Conservation (phyloP, 2,329 filamentous ascomycete genomes). For the Arthrobotrys pseudoclavata region DNA sequence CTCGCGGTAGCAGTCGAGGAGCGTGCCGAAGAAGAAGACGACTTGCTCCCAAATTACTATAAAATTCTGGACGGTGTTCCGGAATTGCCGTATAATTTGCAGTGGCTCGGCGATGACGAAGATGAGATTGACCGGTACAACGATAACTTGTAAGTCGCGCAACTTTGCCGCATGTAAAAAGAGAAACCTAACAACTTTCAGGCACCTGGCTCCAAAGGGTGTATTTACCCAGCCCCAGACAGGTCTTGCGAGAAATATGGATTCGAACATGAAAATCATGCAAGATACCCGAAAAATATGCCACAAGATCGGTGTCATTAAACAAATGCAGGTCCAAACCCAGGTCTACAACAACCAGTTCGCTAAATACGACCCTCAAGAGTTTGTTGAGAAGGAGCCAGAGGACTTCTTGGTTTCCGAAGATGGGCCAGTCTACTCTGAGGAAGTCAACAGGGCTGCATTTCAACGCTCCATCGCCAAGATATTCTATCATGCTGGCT, state of each 20-base stretch:
- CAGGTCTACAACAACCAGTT: conserved; percentile 99
- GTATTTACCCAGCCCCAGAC: conserved; percentile 82
- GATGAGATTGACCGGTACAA: conserved; percentile 90
- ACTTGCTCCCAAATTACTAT: conserved; percentile 92
- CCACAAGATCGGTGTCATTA: conserved; percentile 96
- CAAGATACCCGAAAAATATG: conserved; percentile 96
- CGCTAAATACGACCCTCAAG: conserved; percentile 91
- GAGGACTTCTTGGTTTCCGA: conserved; percentile 91
- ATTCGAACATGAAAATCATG: conserved; percentile 92
- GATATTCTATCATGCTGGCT: conserved; percentile 94
- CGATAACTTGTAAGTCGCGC: conserved; percentile 75
- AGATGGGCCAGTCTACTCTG: conserved; percentile 87
- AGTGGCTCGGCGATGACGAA: conserved; percentile 90
- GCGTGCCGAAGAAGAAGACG: conserved; percentile 90
- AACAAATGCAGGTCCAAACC: conserved; percentile 98
- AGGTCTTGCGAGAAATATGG: conserved; percentile 81
- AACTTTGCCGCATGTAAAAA: neutral
- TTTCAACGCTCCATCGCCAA: conserved; percentile 92
- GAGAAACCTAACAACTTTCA: conserved; percentile 36
- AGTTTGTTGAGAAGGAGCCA: conserved; percentile 87
- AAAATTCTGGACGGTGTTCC: conserved; percentile 87
- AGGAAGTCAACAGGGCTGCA: conserved; percentile 83
- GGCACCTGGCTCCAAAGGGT: conserved; percentile 77
- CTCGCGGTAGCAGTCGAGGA: conserved; percentile 78
- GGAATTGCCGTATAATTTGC: conserved; percentile 81